Percentiles rank a stretch among this genome's conserved stretches.
Evolutionary conservation across 2,329 filamentous ascomycete genomes (phyloP).

Genomic region (Epichloe aotearoae): DNA sequence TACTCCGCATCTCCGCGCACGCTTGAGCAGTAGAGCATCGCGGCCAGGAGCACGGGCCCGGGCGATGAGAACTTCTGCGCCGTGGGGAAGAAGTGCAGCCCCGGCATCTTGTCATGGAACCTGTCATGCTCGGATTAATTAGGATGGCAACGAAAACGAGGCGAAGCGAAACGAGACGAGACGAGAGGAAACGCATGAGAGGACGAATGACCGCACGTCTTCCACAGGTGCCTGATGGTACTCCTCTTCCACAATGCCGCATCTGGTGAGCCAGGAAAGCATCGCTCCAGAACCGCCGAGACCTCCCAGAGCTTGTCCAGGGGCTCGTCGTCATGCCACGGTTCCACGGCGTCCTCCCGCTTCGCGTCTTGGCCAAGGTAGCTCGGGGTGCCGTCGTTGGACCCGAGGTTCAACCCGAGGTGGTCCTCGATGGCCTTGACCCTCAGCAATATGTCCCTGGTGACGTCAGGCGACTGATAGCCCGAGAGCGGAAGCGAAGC

Average conservation of each 20-base stretch:
- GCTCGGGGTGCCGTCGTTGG: neutral
- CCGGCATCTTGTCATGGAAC: constrained; percentile 30
- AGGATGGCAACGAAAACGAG: neutral
- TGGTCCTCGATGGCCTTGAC: constrained; percentile 4
- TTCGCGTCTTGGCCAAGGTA: neutral
- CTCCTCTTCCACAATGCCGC: neutral
- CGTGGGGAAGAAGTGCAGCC: constrained; percentile 29
- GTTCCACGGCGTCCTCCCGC: neutral
- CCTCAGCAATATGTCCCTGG: constrained; percentile 1
- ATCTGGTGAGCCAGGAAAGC: neutral
- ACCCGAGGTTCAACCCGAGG: neutral
- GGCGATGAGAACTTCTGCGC: constrained; percentile 29
- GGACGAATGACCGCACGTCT: neutral
- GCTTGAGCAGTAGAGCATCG: constrained; percentile 30
- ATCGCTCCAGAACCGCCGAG: constrained; percentile 1
- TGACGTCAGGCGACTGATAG: neutral
- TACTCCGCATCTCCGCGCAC: constrained; percentile 19
- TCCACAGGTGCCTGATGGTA: constrained; percentile 2
- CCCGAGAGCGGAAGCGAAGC: constrained; percentile 8
- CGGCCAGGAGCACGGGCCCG: constrained; percentile 27
- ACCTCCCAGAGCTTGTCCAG: constrained; percentile 3
- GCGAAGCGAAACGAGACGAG: neutral
- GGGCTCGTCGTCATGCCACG: constrained; percentile 2
- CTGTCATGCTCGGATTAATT: constrained; percentile 10
- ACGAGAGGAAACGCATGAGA: neutral